Evolutionary conservation across 176 grass and related monocot genomes (phyloP), one percentile per base, ranked within the genome.

Genomic region (Cenchrus americanus): DNA sequence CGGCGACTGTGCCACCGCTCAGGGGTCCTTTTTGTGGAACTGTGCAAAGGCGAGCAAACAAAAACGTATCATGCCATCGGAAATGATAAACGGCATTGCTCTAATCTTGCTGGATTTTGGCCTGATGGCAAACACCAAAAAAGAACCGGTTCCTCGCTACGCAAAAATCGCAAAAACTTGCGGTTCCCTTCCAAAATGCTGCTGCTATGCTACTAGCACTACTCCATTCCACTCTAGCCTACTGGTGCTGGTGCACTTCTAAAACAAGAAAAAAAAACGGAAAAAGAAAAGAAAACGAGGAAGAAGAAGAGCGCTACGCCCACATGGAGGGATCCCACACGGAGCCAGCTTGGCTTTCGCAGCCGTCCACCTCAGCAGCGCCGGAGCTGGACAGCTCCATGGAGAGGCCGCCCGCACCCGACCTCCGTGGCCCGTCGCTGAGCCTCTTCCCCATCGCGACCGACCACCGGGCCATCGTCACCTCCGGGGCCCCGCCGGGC

Each of bases 381-480:
- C 54, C 27, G 19, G 65, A 50, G 40, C 10, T 61, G 13, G 75
- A 66, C 42, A 86, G 74, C 79, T 72, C 64, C 72, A 57, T 10
- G 0, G 83, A 67, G 58, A 90, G 74, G 11, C 66, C 73, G 8
- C 73, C 50, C 11, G 84, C 50, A 11, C 66, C 50, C 42, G 79
- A 78, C 42, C 60, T 59, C 41, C 59, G 47, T 73, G n/a, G 0
- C 63, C 63, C 30, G 19, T 4, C 14, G 12, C 18, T 46, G 3
- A 37, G 15, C 34, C 37, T 46, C 70, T 50, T 81, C 18, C 3
- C 71, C 3, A 69, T 9, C 24, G 69, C 22, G 23, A 18, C 9
- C 68, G 82, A 81, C 87, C 78, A 70, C 44, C 75, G 78, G 24
- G 43, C 15, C 27, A 49, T 40, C 2, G 46, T 21, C 19, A 6